A percentile compares a stretch with the other conserved stretches of the same genome.
Conservation (phyloP, 495 filamentous ascomycete species). For the Penicillium turbatum region DNA sequence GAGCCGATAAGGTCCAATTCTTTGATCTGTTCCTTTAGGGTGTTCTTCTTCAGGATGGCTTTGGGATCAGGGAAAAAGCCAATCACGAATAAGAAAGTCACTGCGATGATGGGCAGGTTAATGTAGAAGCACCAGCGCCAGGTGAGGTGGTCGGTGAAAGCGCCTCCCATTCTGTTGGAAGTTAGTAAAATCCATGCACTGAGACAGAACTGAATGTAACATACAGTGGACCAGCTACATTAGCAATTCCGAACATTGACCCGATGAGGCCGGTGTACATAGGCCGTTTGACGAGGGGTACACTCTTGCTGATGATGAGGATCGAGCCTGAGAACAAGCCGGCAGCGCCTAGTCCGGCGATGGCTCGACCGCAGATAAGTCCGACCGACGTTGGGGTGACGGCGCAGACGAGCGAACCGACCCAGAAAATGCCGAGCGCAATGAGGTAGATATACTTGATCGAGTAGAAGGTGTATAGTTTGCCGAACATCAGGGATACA, state of each 20-base stretch:
- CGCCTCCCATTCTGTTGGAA: constrained; percentile 39
- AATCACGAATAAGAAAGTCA: constrained; percentile 58
- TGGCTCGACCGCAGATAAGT: constrained; percentile 78
- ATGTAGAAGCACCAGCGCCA: constrained; percentile 67
- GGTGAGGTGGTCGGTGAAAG: constrained; percentile 56
- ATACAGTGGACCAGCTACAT: constrained; percentile 66
- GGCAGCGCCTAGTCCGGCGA: constrained; percentile 79
- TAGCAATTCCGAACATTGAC: constrained; percentile 77
- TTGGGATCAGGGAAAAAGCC: constrained; percentile 56
- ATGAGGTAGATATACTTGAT: constrained; percentile 68
- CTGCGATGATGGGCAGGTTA: constrained; percentile 62
- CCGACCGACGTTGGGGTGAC: constrained; percentile 67
- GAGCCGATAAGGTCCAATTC: constrained; percentile 67
- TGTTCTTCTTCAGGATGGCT: constrained; percentile 34
- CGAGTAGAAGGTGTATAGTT: constrained; percentile 74
- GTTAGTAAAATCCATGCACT: background rate
- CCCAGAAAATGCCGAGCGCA: constrained; percentile 73
- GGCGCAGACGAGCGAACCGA: constrained; percentile 82
- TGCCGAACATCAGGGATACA: constrained; percentile 70
- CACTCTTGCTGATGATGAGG: constrained; percentile 70
- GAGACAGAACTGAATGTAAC: constrained; percentile 1
- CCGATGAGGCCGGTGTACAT: constrained; percentile 70
- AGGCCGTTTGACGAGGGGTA: constrained; percentile 68
- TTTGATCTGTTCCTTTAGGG: constrained; percentile 42
- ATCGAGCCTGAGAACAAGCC: constrained; percentile 81